Percentiles rank a stretch among this genome's conserved stretches.
phyloP scores from a whole-genome alignment of 2,329 filamentous ascomycete species.

The Beauveria rudraprayagi region DNA sequence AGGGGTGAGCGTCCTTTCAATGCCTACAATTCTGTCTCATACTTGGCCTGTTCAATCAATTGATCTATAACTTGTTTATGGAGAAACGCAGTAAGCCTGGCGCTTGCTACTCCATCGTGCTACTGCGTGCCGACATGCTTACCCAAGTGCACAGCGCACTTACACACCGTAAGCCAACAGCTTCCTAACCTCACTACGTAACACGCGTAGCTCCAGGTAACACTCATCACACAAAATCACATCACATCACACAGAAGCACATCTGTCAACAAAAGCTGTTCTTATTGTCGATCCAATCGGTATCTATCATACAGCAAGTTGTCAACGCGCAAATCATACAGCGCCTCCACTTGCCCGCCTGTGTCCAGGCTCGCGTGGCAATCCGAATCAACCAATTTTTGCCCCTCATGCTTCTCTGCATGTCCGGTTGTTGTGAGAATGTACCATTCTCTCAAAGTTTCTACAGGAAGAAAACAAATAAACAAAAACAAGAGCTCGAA shows the following conservation, averaged over 20 bases:
- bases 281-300: slow-evolving; percentile 8
- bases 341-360: slow-evolving; percentile 5
- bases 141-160: too few relatives aligned
- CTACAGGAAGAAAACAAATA: slow-evolving; percentile 1
- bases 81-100: not conserved
- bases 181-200: too few relatives aligned
- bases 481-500: slow-evolving; percentile 2
- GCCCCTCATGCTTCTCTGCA: not conserved
- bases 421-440: slow-evolving; percentile 1
- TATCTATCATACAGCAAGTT: slow-evolving; percentile 11
- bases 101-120: not conserved
- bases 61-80: not conserved
- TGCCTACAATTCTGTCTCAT: not conserved
- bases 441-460: slow-evolving; percentile 7
- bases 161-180: too few relatives aligned
- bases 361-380: slow-evolving; percentile 8
- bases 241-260: not conserved
- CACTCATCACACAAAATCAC: not conserved
- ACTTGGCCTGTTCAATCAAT: not conserved
- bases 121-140: too few relatives aligned
- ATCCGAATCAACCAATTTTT: slow-evolving; percentile 8
- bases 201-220: too few relatives aligned
- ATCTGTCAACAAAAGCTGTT: slow-evolving; percentile 7
- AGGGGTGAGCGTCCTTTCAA: not conserved
- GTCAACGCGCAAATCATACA: slow-evolving; percentile 8